Percentiles rank a stretch among this genome's conserved stretches.
These are phyloP conservation scores for Achlya hypogyna DNA, from an alignment of 352 stramenopile genomes.

Conservation along the genomic window DNA sequence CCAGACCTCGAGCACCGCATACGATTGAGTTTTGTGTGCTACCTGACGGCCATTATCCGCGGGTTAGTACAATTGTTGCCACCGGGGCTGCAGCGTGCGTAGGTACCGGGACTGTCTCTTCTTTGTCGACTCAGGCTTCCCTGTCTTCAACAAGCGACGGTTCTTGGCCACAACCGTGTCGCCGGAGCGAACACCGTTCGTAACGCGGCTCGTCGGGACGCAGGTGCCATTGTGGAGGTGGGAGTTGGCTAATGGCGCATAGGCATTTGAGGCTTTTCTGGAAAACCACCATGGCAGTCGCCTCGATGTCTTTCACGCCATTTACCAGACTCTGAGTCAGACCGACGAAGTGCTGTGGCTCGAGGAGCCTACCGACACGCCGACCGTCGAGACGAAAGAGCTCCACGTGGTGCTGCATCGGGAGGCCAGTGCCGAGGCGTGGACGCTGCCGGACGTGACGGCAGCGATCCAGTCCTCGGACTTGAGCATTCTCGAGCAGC, in stretches of 20 bases:
- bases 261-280: constrained; percentile 67
- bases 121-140: constrained; percentile 77
- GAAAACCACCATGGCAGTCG: constrained; percentile 62
- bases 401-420: background rate
- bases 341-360: constrained; percentile 47
- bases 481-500: background rate
- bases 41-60: constrained; percentile 48
- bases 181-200: constrained; percentile 52
- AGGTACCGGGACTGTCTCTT: constrained; percentile 76
- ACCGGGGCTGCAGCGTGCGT: background rate
- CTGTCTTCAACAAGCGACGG: constrained; percentile 80
- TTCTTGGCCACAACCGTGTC: constrained; percentile 52
- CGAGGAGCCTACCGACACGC: background rate
- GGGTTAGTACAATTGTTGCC: constrained; percentile 20
- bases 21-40: constrained; percentile 68
- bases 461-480: background rate
- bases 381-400: background rate
- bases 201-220: constrained; percentile 57
- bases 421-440: background rate
- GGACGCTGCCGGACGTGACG: background rate
- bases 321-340: constrained; percentile 54
- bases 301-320: constrained; percentile 68
- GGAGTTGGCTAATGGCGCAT: background rate
- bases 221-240: constrained; percentile 23
- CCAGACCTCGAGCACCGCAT: constrained; percentile 48